phyloP scores from a whole-genome alignment of 768 basidiomycete genomes.

The Pisolithus marmoratus region DNA sequence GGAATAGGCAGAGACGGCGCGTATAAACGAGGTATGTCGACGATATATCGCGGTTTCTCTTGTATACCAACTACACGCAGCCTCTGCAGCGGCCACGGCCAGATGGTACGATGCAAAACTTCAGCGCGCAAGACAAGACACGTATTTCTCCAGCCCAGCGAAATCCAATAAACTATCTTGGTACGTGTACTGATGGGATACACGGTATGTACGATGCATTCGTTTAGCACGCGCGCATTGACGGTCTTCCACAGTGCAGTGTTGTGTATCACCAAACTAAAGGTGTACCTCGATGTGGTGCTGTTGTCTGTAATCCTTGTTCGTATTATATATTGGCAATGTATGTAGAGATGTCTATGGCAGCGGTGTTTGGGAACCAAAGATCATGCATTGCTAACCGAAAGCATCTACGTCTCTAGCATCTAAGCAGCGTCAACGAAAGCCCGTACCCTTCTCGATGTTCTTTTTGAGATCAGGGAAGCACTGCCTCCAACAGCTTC shows the following conservation, averaged over 20 bases:
- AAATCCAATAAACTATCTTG: neutral
- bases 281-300: neutral
- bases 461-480: conserved; percentile 94
- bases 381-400: neutral
- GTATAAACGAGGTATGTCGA: conserved; percentile 8
- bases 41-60: neutral
- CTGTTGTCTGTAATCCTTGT: too few relatives aligned
- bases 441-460: conserved; percentile 89
- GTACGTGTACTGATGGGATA: neutral
- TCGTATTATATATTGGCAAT: too few relatives aligned
- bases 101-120: conserved; percentile 1
- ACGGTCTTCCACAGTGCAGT: too few relatives aligned
- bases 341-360: too few relatives aligned
- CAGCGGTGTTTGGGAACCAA: too few relatives aligned
- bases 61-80: neutral
- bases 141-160: neutral
- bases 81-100: conserved; percentile 3
- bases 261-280: too few relatives aligned
- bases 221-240: too few relatives aligned
- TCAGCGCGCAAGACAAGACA: neutral
- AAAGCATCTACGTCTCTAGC: conserved; percentile 14
- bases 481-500: conserved; percentile 79
- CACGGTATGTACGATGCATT: neutral
- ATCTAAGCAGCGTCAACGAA: conserved; percentile 46
- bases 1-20: conserved; percentile 13